These are phyloP conservation scores for Ophiosphaerella narmari DNA, from an alignment of 2,329 filamentous ascomycete species.

Conservation along the genomic window DNA sequence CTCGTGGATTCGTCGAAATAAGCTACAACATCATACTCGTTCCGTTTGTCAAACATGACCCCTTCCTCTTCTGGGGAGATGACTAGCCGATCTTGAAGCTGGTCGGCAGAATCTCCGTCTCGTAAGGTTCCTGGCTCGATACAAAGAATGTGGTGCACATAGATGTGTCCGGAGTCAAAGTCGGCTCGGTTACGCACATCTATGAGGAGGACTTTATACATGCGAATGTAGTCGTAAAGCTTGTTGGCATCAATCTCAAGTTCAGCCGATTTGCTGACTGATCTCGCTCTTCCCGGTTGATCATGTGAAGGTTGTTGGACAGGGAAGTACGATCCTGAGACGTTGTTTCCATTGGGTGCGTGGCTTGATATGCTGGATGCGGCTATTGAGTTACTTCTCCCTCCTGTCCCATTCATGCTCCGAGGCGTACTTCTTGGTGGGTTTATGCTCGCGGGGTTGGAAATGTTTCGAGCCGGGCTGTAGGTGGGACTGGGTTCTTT, in stretches of 20 bases:
- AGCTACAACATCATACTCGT: constrained; percentile 83
- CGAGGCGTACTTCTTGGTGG: constrained; percentile 68
- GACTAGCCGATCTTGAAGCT: constrained; percentile 70
- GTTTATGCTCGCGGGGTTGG: constrained; percentile 67
- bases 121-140: constrained; percentile 81
- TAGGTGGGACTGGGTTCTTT: constrained; percentile 77
- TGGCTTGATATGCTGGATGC: constrained; percentile 45
- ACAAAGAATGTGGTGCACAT: constrained; percentile 81
- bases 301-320: constrained; percentile 20
- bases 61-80: constrained; percentile 77
- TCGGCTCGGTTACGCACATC: constrained; percentile 80
- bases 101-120: constrained; percentile 67
- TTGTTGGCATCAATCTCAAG: constrained; percentile 70
- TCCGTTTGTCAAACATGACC: constrained; percentile 69
- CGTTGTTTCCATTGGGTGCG: constrained; percentile 44
- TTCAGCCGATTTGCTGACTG: constrained; percentile 59
- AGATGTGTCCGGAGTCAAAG: constrained; percentile 89
- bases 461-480: constrained; percentile 74
- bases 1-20: constrained; percentile 79
- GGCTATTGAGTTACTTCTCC: constrained; percentile 60
- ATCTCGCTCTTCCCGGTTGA: constrained; percentile 38
- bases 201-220: constrained; percentile 75
- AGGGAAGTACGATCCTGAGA: constrained; percentile 51
- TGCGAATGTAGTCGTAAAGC: constrained; percentile 71
- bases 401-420: constrained; percentile 61